Evolutionary conservation across 495 filamentous ascomycete genomes (phyloP), one percentile per base, ranked within the genome.

Genomic region (Aspergillus cristatus): DNA sequence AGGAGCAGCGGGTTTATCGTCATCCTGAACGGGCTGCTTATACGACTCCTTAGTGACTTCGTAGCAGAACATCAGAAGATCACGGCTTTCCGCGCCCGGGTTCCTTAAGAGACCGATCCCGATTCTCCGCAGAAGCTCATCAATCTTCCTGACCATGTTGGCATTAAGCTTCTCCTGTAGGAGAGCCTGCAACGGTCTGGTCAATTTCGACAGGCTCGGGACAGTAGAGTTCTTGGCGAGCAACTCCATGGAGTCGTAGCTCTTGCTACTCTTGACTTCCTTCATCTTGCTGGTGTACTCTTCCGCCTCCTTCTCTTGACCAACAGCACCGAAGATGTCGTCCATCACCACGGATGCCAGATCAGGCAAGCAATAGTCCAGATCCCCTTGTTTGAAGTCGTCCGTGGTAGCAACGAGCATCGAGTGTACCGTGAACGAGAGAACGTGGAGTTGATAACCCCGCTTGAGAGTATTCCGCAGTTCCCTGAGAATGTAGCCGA

Each of bases 231-330:
- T 82, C 54, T 78, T 81, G 15, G 91, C 82, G 37, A 97, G 70
- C 37, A 97, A 68, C 50, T 97, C 91, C 84, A 97, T 94, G 3
- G 93, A 94, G 48, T 97, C 91, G 47, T 82, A 93, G 52, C 88
- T 95, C 65, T 95, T 97, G 68, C 83, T 96, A 52, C 83, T 88
- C 66, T 95, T 96, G 14, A 97, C 82, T 63, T 99, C 91, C 60
- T 86, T 93, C 84, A 94, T 95, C 51, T 86, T 81, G 60, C 84
- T 95, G 39, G 82, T 76, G 53, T 99, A 99, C 30, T 88, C 91
- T 46, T 90, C 88, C 0, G 90, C 88, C 48, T 99, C 91, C 55
- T 99, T 99, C 51, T 99, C 91, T 63, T 91, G 80, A 11, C 91
- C 91, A n/a, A 81, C 79, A n/a, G 75, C 78, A 13, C 91, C 91